A percentile compares a stretch with the other conserved stretches of the same genome.
Conservation (phyloP, 768 basidiomycete genomes). For the Russula compacta region DNA sequence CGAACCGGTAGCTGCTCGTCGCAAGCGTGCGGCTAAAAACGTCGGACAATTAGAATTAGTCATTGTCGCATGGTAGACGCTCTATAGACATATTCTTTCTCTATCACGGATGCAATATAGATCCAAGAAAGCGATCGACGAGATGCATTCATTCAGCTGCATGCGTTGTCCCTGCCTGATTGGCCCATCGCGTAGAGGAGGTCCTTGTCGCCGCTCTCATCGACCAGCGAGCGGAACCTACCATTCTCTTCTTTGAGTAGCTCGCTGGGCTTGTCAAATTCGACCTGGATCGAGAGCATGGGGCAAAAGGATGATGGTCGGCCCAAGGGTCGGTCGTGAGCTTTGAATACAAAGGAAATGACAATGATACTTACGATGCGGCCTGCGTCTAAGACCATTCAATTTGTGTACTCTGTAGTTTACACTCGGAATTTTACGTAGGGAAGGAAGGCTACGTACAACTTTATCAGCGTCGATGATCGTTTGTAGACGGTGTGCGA, state of each 20-base stretch:
- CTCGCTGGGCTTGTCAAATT: conserved; percentile 39
- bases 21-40: too few species aligned
- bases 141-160: too few species aligned
- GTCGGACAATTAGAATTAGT: too few species aligned
- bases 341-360: too few species aligned
- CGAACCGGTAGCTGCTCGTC: too few species aligned
- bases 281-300: conserved; percentile 23
- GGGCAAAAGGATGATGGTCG: neutral
- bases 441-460: conserved; percentile 23
- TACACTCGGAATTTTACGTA: too few species aligned
- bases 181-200: conserved; percentile 27
- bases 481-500: conserved; percentile 50
- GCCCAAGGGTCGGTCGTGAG: too few species aligned
- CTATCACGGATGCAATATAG: too few species aligned
- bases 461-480: conserved; percentile 58
- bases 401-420: neutral
- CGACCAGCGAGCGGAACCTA: conserved; percentile 30
- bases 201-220: conserved; percentile 34
- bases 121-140: too few species aligned
- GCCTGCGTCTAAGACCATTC: conserved; percentile 40
- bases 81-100: too few species aligned
- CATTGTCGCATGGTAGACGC: too few species aligned
- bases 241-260: conserved; percentile 33
- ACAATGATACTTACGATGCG: conserved; percentile 27
- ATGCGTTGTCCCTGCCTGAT: too few species aligned